Evolutionary conservation across 2,329 filamentous ascomycete genomes (phyloP).

Genomic region (Pseudocercospora macadamiae): DNA sequence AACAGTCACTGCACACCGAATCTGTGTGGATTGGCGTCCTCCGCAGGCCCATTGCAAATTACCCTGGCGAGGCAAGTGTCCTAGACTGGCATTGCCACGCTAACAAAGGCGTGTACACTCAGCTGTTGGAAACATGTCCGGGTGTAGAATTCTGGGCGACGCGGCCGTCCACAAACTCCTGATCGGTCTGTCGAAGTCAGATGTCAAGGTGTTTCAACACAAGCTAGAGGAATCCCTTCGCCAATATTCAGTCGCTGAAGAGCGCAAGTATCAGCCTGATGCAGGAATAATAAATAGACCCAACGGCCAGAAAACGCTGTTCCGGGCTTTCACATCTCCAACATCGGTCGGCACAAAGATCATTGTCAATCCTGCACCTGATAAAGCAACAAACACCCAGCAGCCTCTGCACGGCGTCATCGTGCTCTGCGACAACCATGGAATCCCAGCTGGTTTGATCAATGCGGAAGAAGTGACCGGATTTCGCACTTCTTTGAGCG

Average conservation of each 20-base stretch:
- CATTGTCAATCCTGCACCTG: conserved; percentile 22
- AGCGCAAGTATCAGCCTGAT: conserved; percentile 14
- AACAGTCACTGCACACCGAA: no score
- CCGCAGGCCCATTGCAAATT: no score
- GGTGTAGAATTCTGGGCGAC: conserved; percentile 17
- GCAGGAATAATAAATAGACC: conserved; percentile 16
- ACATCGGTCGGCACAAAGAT: conserved; percentile 20
- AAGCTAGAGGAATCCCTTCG: conserved; percentile 13
- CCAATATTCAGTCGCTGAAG: conserved; percentile 10
- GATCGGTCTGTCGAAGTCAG: conserved; percentile 10
- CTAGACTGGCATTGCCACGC: no score
- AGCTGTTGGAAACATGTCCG: conserved; percentile 2
- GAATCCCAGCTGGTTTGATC: conserved; percentile 40
- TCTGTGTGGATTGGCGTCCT: no score
- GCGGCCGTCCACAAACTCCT: conserved; percentile 15
- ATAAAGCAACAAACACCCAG: background rate
- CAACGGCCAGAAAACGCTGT: conserved; percentile 19
- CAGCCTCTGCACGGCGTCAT: conserved; percentile 18
- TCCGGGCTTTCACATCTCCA: conserved; percentile 20
- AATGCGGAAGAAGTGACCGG: conserved; percentile 76
- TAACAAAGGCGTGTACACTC: no score
- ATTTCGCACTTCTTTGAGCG: conserved; percentile 76
- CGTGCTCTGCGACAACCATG: conserved; percentile 12
- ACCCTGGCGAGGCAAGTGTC: no score
- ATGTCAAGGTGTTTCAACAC: conserved; percentile 12